Base-by-base conservation (phyloP, 1,284 basidiomycete species). In the Leucoagaricus sp. region DNA sequence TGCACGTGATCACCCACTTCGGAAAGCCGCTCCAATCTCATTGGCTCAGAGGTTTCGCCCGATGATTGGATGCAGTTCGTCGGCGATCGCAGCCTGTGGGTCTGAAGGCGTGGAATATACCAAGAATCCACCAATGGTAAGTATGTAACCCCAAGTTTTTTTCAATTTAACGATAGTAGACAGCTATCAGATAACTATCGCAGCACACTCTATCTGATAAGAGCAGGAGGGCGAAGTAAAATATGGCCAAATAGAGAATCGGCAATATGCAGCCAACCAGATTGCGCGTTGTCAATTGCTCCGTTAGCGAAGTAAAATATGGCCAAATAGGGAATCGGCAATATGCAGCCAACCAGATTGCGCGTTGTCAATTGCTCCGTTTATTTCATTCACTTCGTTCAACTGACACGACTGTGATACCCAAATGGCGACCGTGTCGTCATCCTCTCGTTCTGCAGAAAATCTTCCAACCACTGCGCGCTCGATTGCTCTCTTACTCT, bases 401-500 rank as follows among this genome's bases (percentile, higher is more conserved):
- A 25, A 21, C 33, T 15, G 19, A 21, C 25, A 13, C 31, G 26
- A 50, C 13, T 6, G 5, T 40, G 21, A 40, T 44, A 42, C 38
- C 42, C 26, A 8, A 21, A 53, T 53, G 57, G 26, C 52, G 19
- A 53, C 52, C n/a, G 46, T 46, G 23, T 53, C 55, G 34, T 55
- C 41, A 52, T 58, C 57, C 40, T 89, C 87, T 38, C 84, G 86
- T 62, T 71, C 79, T 44, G 78, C 82, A 28, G 88, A 91, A 57
- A 84, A 82, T 21, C 79, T 92, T 61, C 96, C 96, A 10, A 84
- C 93, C 33, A 95, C 96, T 60, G 96, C 94, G 9, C 85, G 96
- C 28, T 84, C 96, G 28, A 94, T 98, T 50, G 94, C 96, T 0
- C 83, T 99, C 33, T 85, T 99, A 31, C 83, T 98, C 25, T 93